Conservation (phyloP, 2,329 filamentous ascomycete genomes). For the Grosmannia penicillata region DNA sequence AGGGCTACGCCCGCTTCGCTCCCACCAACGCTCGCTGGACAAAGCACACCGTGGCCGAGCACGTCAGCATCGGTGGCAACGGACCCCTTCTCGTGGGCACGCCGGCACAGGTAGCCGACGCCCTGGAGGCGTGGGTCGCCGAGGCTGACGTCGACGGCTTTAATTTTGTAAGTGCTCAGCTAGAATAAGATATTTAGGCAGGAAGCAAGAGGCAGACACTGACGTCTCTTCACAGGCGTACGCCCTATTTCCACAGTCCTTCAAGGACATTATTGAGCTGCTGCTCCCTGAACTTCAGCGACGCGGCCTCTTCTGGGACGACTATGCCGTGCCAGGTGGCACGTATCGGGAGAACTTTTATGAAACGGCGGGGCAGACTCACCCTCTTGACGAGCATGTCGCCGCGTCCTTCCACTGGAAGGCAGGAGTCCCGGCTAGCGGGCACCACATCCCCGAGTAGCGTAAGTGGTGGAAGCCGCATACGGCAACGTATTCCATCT, state of each 20-base stretch:
- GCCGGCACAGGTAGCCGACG: constrained; percentile 49
- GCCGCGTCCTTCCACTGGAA: constrained; percentile 24
- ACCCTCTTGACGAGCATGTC: constrained; percentile 22
- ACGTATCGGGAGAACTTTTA: constrained; percentile 29
- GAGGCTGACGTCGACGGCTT: constrained; percentile 63
- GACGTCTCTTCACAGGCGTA: constrained; percentile 21
- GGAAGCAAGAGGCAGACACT: too few relatives aligned
- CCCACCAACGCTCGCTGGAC: constrained; percentile 4
- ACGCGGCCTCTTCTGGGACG: constrained; percentile 40
- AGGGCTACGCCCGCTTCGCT: constrained; percentile 4
- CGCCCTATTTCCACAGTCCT: constrained; percentile 37
- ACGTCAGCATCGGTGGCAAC: constrained; percentile 10
- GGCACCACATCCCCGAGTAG: constrained; percentile 14
- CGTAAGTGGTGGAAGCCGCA: too few relatives aligned
- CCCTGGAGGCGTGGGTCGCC: constrained; percentile 49
- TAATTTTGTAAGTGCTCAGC: constrained; percentile 46
- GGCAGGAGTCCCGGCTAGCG: constrained; percentile 16
- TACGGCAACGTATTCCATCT: too few relatives aligned
- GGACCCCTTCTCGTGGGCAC: constrained; percentile 39
- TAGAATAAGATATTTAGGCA: too few relatives aligned
- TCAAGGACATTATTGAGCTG: constrained; percentile 50
- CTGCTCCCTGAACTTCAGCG: constrained; percentile 45
- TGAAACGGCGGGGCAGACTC: constrained; percentile 17
- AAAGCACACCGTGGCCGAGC: constrained; percentile 8
- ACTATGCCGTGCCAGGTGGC: constrained; percentile 25